These are phyloP conservation scores for Apiotrichum brassicae DNA, from an alignment of 1,284 basidiomycete genomes.

Conservation along the genomic window DNA sequence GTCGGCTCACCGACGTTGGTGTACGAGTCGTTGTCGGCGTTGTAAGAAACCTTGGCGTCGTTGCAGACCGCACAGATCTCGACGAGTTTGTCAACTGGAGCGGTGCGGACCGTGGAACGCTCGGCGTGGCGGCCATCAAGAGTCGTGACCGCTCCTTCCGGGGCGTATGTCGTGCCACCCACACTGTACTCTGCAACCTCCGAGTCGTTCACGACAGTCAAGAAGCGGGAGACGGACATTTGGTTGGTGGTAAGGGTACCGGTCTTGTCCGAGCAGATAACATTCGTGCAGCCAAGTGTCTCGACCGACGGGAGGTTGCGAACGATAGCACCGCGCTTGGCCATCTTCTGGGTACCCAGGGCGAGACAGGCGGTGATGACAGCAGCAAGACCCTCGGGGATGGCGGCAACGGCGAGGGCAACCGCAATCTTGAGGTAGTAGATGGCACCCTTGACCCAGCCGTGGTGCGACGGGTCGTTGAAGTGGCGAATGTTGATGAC, in stretches of 20 bases:
- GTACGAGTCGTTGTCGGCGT: slow-evolving; percentile 62
- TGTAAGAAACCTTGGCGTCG: slow-evolving; percentile 82
- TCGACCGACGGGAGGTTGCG: slow-evolving; percentile 92
- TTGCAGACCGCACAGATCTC: slow-evolving; percentile 90
- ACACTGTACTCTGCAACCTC: slow-evolving; percentile 66
- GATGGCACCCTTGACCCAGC: slow-evolving; percentile 80
- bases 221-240: slow-evolving; percentile 85
- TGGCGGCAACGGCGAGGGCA: slow-evolving; percentile 89
- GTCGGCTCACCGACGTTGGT: slow-evolving; percentile 91
- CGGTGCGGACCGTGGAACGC: slow-evolving; percentile 56
- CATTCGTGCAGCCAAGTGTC: slow-evolving; percentile 90
- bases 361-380: slow-evolving; percentile 96
- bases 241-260: slow-evolving; percentile 93
- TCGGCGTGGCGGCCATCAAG: slow-evolving; percentile 57
- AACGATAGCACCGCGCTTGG: slow-evolving; percentile 93
- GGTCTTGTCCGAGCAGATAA: slow-evolving; percentile 96
- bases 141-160: slow-evolving; percentile 64
- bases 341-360: slow-evolving; percentile 95
- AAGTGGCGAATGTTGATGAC: slow-evolving; percentile 91
- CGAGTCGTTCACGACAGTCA: slow-evolving; percentile 54
- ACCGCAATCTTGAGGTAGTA: slow-evolving; percentile 99
- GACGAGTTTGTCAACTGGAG: slow-evolving; percentile 70
- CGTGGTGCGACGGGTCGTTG: slow-evolving; percentile 83
- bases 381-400: slow-evolving; percentile 89
- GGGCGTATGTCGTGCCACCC: slow-evolving; percentile 84